Evolutionary conservation across 441 rosid species (phyloP).

Genomic region (Mallotus japonicus): DNA sequence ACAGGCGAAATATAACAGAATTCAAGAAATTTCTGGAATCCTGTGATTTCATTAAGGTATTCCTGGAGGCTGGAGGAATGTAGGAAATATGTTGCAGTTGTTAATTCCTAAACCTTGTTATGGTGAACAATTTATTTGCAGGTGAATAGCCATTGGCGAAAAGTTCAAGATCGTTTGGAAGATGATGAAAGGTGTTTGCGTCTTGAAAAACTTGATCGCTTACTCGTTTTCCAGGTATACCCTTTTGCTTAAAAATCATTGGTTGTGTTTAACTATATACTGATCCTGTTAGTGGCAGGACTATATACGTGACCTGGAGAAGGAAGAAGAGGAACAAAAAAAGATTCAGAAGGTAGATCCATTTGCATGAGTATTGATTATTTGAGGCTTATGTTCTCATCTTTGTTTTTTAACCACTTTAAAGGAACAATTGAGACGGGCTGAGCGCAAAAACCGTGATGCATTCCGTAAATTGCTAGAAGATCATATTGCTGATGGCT

Average conservation of each 20-base stretch:
- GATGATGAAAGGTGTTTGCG: constrained; percentile 86
- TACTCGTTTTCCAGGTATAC: constrained; percentile 73
- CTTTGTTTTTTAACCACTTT: constrained; percentile 29
- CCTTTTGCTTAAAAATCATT: constrained; percentile 15
- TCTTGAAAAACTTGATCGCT: constrained; percentile 88
- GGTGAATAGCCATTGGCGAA: constrained; percentile 92
- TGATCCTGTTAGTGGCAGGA: constrained; percentile 55
- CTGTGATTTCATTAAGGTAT: constrained; percentile 90
- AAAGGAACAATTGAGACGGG: constrained; percentile 82
- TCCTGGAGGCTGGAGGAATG: constrained; percentile 5
- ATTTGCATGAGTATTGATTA: constrained; percentile 17
- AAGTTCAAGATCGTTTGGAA: constrained; percentile 85
- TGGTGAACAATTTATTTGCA: constrained; percentile 34
- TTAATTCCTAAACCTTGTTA: constrained; percentile 14
- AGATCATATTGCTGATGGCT: constrained; percentile 72
- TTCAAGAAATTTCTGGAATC: constrained; percentile 73
- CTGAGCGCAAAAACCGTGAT: constrained; percentile 94
- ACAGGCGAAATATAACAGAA: constrained; percentile 59
- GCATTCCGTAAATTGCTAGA: constrained; percentile 76
- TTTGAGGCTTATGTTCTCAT: constrained; percentile 16
- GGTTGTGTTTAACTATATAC: constrained; percentile 14
- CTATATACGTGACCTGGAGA: constrained; percentile 82
- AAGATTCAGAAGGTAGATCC: constrained; percentile 75
- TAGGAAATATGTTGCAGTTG: not conserved
- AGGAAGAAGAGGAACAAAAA: constrained; percentile 88